Percentiles rank a stretch among this genome's conserved stretches.
Conservation (phyloP, 805 yeast genomes). For the Kluyveromyces wickerhamii region DNA sequence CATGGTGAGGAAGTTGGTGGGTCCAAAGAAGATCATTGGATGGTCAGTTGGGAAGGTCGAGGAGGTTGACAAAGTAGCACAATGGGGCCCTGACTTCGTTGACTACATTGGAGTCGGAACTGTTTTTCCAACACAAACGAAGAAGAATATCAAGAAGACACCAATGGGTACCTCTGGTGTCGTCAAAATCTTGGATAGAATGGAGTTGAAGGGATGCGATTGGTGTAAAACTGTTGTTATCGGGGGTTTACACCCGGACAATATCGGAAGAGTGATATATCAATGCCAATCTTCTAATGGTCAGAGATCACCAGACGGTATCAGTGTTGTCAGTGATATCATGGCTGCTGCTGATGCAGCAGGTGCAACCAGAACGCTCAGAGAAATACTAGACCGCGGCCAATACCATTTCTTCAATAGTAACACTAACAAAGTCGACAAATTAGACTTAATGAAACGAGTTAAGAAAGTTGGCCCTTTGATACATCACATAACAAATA, state of each 20-base stretch:
- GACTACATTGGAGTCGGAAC: constrained; percentile 87
- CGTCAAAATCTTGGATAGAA: constrained; percentile 41
- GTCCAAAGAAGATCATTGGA: constrained; percentile 71
- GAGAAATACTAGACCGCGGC: constrained; percentile 16
- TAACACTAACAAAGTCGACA: not conserved
- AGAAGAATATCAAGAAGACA: constrained; percentile 41
- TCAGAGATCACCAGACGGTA: constrained; percentile 54
- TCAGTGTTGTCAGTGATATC: constrained; percentile 81
- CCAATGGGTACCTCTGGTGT: constrained; percentile 71
- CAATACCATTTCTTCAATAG: constrained; percentile 13
- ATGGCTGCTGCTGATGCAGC: constrained; percentile 57
- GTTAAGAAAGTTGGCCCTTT: constrained; percentile 41
- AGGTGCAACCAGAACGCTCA: constrained; percentile 38
- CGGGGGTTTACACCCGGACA: constrained; percentile 66
- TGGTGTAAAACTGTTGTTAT: constrained; percentile 61
- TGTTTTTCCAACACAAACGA: constrained; percentile 66
- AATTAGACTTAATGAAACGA: constrained; percentile 13
- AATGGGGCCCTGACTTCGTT: constrained; percentile 32
- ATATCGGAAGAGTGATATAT: constrained; percentile 50
- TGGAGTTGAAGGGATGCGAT: constrained; percentile 30
- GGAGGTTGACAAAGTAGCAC: constrained; percentile 36
- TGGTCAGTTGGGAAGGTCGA: constrained; percentile 56
- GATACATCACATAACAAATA: constrained; percentile 82
- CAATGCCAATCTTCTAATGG: constrained; percentile 39
- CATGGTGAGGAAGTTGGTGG: constrained; percentile 54